Evolutionary conservation across 2,329 filamentous ascomycete species (phyloP).

Genomic region (Rachicladosporium sp.): DNA sequence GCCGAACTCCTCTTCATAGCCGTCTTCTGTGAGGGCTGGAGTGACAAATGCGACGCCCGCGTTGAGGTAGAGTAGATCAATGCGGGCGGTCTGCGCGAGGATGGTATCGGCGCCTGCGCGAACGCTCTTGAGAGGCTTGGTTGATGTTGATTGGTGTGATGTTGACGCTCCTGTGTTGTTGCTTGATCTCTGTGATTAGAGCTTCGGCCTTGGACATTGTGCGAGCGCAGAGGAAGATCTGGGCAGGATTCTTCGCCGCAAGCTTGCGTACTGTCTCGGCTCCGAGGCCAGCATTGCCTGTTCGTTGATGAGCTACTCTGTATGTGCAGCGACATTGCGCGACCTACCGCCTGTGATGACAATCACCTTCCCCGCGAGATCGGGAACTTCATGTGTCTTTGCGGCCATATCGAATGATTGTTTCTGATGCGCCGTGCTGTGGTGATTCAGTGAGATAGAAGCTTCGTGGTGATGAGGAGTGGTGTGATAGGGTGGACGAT

Average conservation of each 20-base stretch:
- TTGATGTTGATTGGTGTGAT: constrained; percentile 38
- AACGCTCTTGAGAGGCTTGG: constrained; percentile 38
- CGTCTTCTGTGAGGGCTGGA: constrained; percentile 13
- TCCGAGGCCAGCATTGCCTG: constrained; percentile 35
- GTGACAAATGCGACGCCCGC: constrained; percentile 17
- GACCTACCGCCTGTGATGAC: constrained; percentile 29
- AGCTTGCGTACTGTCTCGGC: constrained; percentile 34
- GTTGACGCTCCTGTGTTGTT: constrained; percentile 20
- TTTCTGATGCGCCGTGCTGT: no score
- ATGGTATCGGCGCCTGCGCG: constrained; percentile 33
- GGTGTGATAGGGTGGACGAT: no score
- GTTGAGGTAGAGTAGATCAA: constrained; percentile 22
- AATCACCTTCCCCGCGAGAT: constrained; percentile 30
- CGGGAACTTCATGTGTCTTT: constrained; percentile 24
- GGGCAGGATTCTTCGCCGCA: constrained; percentile 30
- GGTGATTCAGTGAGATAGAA: no score
- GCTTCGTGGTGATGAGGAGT: no score
- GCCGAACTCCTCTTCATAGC: constrained; percentile 16
- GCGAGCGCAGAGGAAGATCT: constrained; percentile 37
- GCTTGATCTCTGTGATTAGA: constrained; percentile 30
- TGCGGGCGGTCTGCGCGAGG: constrained; percentile 21
- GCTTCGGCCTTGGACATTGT: constrained; percentile 28
- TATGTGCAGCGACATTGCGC: not conserved
- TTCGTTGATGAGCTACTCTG: not conserved
- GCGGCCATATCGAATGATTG: constrained; percentile 23